phyloP scores from a whole-genome alignment of 495 filamentous ascomycete genomes.

The Pyrenopolyporus hunteri region DNA sequence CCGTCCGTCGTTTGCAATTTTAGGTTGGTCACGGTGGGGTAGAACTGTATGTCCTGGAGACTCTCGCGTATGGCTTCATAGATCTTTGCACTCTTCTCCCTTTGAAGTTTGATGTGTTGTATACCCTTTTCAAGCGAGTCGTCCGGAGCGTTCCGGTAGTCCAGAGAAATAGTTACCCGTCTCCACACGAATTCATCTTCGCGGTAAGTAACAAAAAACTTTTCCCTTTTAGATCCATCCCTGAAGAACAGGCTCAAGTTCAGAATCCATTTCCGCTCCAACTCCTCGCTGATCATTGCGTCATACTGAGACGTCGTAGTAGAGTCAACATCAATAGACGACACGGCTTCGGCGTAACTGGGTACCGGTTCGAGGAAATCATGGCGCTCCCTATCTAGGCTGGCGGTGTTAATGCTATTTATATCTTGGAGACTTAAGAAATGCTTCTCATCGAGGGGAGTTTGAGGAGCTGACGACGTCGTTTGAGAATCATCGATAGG shows the following conservation, averaged over 20 bases:
- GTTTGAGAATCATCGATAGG: constrained; percentile 23
- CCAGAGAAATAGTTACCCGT: constrained; percentile 89
- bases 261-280: constrained; percentile 91
- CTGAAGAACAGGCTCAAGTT: constrained; percentile 99
- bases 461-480: constrained; percentile 37
- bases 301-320: constrained; percentile 59
- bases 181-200: constrained; percentile 77
- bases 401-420: constrained; percentile 13
- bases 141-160: constrained; percentile 81
- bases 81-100: constrained; percentile 92
- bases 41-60: constrained; percentile 90
- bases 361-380: constrained; percentile 14
- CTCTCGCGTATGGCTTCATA: constrained; percentile 96
- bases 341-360: constrained; percentile 35
- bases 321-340: constrained; percentile 48
- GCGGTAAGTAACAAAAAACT: constrained; percentile 97
- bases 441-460: constrained; percentile 42
- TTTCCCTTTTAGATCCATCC: constrained; percentile 91
- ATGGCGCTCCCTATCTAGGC: constrained; percentile 25
- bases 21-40: constrained; percentile 92
- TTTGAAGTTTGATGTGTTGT: constrained; percentile 76
- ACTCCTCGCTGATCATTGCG: constrained; percentile 73
- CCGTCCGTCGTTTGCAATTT: constrained; percentile 91
- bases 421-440: constrained; percentile 36
- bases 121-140: constrained; percentile 89